These are phyloP conservation scores for Teratosphaeria destructans DNA, from an alignment of 2,329 filamentous ascomycete species.

Conservation along the genomic window DNA sequence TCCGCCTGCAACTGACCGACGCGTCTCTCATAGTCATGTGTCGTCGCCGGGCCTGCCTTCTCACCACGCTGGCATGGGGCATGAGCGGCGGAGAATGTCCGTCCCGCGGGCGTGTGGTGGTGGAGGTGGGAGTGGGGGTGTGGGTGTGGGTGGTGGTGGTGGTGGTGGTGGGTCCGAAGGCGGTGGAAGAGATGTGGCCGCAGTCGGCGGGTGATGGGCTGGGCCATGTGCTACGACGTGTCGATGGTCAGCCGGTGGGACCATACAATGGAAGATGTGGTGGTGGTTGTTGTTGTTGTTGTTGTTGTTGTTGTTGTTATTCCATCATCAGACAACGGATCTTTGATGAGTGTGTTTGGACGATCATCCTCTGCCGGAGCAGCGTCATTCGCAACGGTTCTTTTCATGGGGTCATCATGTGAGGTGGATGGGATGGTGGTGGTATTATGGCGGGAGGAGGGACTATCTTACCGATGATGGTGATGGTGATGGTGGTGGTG, in stretches of 20 bases:
- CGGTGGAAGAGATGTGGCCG: conserved; percentile 45
- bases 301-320: not conserved
- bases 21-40: conserved; percentile 39
- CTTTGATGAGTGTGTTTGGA: conserved; percentile 16
- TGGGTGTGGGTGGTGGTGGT: no score
- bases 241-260: not conserved
- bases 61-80: conserved; percentile 1
- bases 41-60: conserved; percentile 8
- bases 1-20: conserved; percentile 41
- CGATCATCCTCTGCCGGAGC: conserved; percentile 39
- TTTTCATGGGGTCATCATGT: conserved; percentile 17
- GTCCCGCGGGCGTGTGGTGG: conserved; percentile 14
- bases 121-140: no score
- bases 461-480: not conserved
- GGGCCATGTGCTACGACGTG: not conserved
- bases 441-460: no score
- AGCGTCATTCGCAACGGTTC: conserved; percentile 61
- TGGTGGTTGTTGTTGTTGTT: not conserved
- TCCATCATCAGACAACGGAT: not conserved
- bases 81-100: conserved; percentile 38
- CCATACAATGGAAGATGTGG: not conserved
- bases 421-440: not conserved
- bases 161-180: conserved; percentile 14
- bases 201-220: conserved; percentile 40
- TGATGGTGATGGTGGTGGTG: not conserved